Base-by-base conservation (phyloP, 2,329 filamentous ascomycete species). In the Fulvia fulva region DNA sequence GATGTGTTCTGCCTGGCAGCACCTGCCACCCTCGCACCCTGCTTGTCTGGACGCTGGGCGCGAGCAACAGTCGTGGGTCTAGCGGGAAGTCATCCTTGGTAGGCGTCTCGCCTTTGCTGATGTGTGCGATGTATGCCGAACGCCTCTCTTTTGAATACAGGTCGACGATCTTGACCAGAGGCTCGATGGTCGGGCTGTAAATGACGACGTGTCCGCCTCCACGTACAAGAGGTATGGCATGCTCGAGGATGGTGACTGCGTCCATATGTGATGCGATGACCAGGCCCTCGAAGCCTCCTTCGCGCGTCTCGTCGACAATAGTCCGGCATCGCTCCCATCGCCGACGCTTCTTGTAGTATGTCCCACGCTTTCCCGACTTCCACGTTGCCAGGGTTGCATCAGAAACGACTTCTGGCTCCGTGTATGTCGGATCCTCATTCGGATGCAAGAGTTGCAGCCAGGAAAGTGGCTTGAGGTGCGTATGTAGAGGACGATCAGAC, bases 401-500 rank as follows among this genome's bases (percentile, higher is more conserved):
- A 0, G 85, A 68, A 1, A 87, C 78, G 0, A 76, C 71, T 0
- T 84, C 79, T 0, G 91, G 88, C 54, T 87, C 82, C 25, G 83
- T 81, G 74, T 96, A 96, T 3, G 88, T 84, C 0, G 83, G 81
- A 73, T 97, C 94, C 28, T 85, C 78, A 34, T 83, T 77, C 0
- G 94, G 94, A 23, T 88, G 82, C 16, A 97, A 77, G 5, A 99
- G 84, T 74, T 97, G 93, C 1, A 99, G 83, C 92, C 93, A 99
- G 26, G 90, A 93, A 28, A 97, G 79, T 5, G 88, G 85, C 68
- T 93, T 87, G 53, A 99, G 84, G 71, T 94, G 87, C 16, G 83
- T 87, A 73, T 88, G 83, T 11, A 99, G 84, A 0, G 94, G 93
- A 71, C 97, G 94, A 0, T 77, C 73, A 25, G 46, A 54, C 47